Percentiles rank a stretch among this genome's conserved stretches.
These are phyloP conservation scores for Trichosporon faecale DNA, from an alignment of 1,284 basidiomycete genomes.

Conservation along the genomic window DNA sequence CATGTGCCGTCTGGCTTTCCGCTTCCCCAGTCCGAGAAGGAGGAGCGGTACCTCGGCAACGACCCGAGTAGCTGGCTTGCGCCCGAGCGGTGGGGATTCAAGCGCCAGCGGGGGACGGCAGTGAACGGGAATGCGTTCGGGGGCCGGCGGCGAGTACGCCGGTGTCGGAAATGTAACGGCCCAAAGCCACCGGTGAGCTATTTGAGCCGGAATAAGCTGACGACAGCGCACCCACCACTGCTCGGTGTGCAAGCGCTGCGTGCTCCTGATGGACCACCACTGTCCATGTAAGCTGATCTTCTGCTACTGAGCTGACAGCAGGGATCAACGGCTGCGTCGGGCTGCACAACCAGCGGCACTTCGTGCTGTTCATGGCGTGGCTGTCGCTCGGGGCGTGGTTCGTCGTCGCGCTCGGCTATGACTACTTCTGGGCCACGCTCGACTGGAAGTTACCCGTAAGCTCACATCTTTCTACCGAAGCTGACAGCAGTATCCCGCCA, in stretches of 20 bases:
- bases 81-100: conserved; percentile 36
- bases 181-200: conserved; percentile 75
- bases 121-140: neutral
- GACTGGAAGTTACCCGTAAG: conserved; percentile 57
- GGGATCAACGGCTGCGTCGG: conserved; percentile 99
- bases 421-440: conserved; percentile 60
- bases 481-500: conserved; percentile 43
- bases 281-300: conserved; percentile 67
- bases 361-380: conserved; percentile 87
- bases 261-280: conserved; percentile 93
- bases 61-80: conserved; percentile 29
- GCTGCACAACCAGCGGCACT: conserved; percentile 91
- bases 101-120: neutral
- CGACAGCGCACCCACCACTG: conserved; percentile 89
- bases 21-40: conserved; percentile 26
- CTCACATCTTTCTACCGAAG: conserved; percentile 17
- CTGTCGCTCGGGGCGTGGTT: conserved; percentile 63
- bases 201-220: neutral
- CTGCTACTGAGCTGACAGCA: conserved; percentile 40
- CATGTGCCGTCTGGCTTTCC: conserved; percentile 72
- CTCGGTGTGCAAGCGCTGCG: conserved; percentile 83
- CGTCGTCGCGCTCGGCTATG: conserved; percentile 61
- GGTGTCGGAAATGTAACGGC: conserved; percentile 66
- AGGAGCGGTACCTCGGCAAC: conserved; percentile 33
- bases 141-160: conserved; percentile 50